phyloP scores from a whole-genome alignment of 2,329 filamentous ascomycete genomes.

The Cladophialophora exuberans region DNA sequence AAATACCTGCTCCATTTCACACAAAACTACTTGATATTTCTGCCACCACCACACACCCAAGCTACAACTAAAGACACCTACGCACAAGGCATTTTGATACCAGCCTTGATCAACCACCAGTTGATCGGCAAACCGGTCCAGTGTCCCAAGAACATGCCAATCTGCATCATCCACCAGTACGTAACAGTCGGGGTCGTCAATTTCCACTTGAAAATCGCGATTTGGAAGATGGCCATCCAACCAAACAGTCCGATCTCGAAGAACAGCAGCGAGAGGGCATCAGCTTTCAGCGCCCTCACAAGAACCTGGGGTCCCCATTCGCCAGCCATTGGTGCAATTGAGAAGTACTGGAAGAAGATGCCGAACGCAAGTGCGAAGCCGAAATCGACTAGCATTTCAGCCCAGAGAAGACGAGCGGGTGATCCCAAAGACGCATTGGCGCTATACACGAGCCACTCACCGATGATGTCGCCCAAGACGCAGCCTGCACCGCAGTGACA shows the following conservation, averaged over 20 bases:
- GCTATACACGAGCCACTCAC: constrained; percentile 40
- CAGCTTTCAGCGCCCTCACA: constrained; percentile 36
- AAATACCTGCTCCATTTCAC: no score
- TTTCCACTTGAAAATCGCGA: constrained; percentile 34
- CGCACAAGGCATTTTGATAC: constrained; percentile 34
- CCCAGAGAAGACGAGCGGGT: not conserved
- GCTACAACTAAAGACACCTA: no score
- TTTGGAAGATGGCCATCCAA: constrained; percentile 38
- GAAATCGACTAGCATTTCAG: no score
- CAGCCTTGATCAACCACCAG: constrained; percentile 35
- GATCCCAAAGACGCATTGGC: constrained; percentile 30
- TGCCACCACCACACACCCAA: no score
- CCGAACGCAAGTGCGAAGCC: constrained; percentile 37
- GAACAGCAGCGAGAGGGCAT: constrained; percentile 35
- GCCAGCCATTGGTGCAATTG: constrained; percentile 39
- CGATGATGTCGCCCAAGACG: constrained; percentile 39
- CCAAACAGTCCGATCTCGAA: constrained; percentile 39
- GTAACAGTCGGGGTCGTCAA: constrained; percentile 35
- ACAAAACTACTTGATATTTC: no score
- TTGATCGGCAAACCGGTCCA: constrained; percentile 38
- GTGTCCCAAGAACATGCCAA: constrained; percentile 37
- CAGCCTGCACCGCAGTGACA: constrained; percentile 41
- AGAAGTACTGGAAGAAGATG: constrained; percentile 40
- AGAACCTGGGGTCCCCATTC: constrained; percentile 35
- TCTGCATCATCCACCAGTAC: constrained; percentile 41